Percentiles rank a stretch among this genome's conserved stretches.
Conservation (phyloP, 805 yeast genomes). For the Ogataea wickerhamii region DNA sequence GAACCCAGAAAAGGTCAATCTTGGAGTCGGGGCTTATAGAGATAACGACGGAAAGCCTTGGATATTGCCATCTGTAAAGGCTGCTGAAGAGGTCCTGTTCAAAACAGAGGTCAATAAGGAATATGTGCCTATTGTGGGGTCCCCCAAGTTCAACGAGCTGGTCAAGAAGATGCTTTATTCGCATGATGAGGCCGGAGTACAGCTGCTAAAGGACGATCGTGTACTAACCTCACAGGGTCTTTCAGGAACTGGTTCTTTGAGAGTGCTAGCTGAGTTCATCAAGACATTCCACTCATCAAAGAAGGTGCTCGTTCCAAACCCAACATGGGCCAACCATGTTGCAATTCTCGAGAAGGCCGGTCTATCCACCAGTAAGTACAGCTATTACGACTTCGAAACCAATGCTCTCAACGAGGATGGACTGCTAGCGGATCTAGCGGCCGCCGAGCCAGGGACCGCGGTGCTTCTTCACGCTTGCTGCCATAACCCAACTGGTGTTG, state of each 20-base stretch:
- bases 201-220: constrained; percentile 56
- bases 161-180: constrained; percentile 74
- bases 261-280: constrained; percentile 79
- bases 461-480: constrained; percentile 91
- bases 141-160: constrained; percentile 57
- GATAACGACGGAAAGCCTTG: constrained; percentile 85
- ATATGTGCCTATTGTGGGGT: constrained; percentile 83
- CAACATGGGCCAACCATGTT: constrained; percentile 93
- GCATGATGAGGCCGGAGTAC: constrained; percentile 53
- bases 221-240: constrained; percentile 84
- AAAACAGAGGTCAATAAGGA: constrained; percentile 65
- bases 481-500: constrained; percentile 96
- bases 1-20: constrained; percentile 50
- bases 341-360: constrained; percentile 78
- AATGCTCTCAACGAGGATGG: constrained; percentile 65
- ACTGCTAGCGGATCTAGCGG: constrained; percentile 53
- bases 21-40: constrained; percentile 93
- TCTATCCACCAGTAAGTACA: constrained; percentile 55
- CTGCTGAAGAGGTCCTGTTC: constrained; percentile 53
- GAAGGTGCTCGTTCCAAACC: constrained; percentile 71
- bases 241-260: constrained; percentile 93
- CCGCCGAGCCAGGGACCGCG: constrained; percentile 55
- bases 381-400: constrained; percentile 62
- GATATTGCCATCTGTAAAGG: constrained; percentile 72
- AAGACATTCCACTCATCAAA: constrained; percentile 51